Evolutionary conservation across 306 rosid genomes (phyloP).

Genomic region (Ormosia emarginata): DNA sequence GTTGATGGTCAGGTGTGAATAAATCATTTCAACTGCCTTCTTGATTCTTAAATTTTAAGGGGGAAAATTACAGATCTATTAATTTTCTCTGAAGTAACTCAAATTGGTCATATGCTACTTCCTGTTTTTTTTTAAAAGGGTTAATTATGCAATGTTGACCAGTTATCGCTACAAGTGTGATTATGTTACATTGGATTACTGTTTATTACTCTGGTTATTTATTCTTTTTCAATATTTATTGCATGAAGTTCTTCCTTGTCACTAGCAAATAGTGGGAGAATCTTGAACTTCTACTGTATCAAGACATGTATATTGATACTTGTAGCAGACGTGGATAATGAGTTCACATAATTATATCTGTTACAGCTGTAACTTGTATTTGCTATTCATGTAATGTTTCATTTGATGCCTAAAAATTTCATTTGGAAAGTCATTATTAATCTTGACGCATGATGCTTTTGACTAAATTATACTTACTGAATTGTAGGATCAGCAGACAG

Average conservation of each 20-base stretch:
- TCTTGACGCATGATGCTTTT: neutral
- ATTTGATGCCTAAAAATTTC: neutral
- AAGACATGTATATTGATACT: neutral
- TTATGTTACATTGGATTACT: neutral
- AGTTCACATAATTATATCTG: neutral
- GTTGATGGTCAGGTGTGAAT: slow-evolving; percentile 53
- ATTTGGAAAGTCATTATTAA: neutral
- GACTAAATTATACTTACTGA: slow-evolving; percentile 8
- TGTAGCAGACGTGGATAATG: neutral
- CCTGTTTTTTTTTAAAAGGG: neutral
- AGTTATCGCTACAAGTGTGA: neutral
- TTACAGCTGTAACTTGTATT: neutral
- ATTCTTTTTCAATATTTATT: neutral
- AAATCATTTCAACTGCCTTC: neutral
- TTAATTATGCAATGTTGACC: neutral
- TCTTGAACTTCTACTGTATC: neutral
- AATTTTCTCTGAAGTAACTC: neutral
- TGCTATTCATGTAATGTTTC: neutral
- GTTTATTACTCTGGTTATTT: neutral
- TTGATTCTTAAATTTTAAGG: neutral
- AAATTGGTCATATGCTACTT: neutral
- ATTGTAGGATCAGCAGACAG: slow-evolving; percentile 47
- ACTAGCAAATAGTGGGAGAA: neutral
- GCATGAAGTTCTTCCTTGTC: neutral
- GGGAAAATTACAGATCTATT: neutral